Evolutionary conservation across 441 rosid species (phyloP).

Genomic region (Lepidium campestre): DNA sequence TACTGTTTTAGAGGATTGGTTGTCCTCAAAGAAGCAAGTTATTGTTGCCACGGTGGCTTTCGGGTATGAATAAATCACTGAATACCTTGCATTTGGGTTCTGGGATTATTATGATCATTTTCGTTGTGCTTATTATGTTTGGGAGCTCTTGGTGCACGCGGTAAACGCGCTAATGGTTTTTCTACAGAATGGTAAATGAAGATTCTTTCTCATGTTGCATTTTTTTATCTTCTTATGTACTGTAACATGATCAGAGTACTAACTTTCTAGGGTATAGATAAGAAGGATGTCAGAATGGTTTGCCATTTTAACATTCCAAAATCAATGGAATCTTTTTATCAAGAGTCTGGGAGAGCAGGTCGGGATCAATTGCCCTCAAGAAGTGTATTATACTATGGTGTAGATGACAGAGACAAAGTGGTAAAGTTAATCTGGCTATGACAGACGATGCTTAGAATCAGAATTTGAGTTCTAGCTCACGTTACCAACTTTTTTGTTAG

Average conservation of each 20-base stretch:
- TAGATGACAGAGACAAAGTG: conserved; percentile 84
- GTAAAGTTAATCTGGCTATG: conserved; percentile 33
- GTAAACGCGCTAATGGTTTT: conserved; percentile 37
- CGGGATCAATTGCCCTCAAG: conserved; percentile 87
- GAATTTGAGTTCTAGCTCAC: conserved; percentile 1
- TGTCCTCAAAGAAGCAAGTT: conserved; percentile 87
- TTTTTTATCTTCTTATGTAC: conserved; percentile 3
- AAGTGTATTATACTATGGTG: conserved; percentile 87
- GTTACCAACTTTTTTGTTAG: conserved; percentile 36
- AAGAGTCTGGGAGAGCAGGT: conserved; percentile 98
- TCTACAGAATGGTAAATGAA: conserved; percentile 77
- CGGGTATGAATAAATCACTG: conserved; percentile 55
- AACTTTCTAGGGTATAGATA: conserved; percentile 75
- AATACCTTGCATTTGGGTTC: neutral
- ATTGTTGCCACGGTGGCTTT: conserved; percentile 98
- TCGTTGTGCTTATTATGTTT: conserved; percentile 32
- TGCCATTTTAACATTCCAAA: conserved; percentile 91
- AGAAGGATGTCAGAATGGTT: conserved; percentile 92
- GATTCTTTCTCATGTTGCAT: neutral
- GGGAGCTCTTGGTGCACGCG: conserved; percentile 54
- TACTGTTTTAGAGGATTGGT: conserved; percentile 80
- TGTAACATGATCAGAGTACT: conserved; percentile 21
- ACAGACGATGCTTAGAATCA: neutral
- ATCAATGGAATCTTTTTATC: conserved; percentile 96
- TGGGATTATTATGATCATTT: conserved; percentile 31